Conservation (phyloP, 108 stramenopile genomes). For the Heterococcus sp. region DNA sequence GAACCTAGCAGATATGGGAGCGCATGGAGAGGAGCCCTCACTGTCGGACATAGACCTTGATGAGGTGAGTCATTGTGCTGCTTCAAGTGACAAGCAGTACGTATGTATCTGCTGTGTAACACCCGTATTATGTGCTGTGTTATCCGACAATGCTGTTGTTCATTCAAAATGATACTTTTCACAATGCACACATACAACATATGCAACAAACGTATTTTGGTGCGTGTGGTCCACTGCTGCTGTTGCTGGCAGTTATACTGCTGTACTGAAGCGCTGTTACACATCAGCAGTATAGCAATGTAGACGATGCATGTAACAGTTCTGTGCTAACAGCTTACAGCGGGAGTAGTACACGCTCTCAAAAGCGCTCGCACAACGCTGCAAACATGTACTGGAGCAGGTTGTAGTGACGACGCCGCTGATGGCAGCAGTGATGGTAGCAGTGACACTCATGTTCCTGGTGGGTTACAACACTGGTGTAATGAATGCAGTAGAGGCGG, state of each 20-base stretch:
- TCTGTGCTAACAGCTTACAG: too few species aligned
- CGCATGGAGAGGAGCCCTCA: not conserved
- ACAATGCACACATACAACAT: too few species aligned
- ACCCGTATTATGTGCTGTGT: too few species aligned
- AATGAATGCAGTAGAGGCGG: constrained; percentile 50
- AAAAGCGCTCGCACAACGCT: not conserved
- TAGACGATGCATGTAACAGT: too few species aligned
- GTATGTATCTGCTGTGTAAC: too few species aligned
- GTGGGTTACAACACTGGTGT: constrained; percentile 56
- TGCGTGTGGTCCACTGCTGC: not conserved
- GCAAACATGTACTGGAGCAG: not conserved
- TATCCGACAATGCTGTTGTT: too few species aligned
- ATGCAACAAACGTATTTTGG: too few species aligned
- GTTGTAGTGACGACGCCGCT: constrained; percentile 48
- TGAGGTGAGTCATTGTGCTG: not conserved
- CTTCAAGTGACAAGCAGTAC: too few species aligned
- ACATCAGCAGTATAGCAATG: too few species aligned
- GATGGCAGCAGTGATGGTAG: constrained; percentile 40
- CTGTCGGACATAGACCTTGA: constrained; percentile 9
- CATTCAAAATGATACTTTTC: too few species aligned
- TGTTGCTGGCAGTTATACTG: not conserved
- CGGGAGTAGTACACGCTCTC: not conserved
- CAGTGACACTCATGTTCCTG: constrained; percentile 51
- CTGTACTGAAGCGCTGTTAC: not conserved
- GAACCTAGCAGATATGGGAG: constrained; percentile 9